Evolutionary conservation across 2,329 filamentous ascomycete genomes (phyloP).

Genomic region (Aspergillus glaucus): DNA sequence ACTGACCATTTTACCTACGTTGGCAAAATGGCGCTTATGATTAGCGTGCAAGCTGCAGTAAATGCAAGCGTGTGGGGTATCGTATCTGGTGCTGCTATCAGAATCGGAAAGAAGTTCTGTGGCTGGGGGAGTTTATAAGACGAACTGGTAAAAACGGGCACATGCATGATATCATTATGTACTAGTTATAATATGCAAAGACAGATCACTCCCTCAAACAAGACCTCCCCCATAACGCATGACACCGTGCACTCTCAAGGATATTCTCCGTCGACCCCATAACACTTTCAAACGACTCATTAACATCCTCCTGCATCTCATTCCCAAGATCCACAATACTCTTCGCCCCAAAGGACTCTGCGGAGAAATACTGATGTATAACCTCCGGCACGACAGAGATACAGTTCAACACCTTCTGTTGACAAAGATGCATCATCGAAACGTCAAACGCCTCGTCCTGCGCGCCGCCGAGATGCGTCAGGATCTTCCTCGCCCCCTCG

Average conservation of each 20-base stretch:
- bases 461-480: slow-evolving; percentile 21
- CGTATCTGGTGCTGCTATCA: slow-evolving; percentile 31
- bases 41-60: slow-evolving; percentile 31
- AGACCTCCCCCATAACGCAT: slow-evolving; percentile 22
- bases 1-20: slow-evolving; percentile 28
- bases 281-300: slow-evolving; percentile 18
- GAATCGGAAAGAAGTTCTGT: slow-evolving; percentile 35
- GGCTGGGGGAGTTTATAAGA: slow-evolving; percentile 31
- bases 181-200: slow-evolving; percentile 3
- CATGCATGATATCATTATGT: not conserved
- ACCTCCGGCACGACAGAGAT: slow-evolving; percentile 34
- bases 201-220: slow-evolving; percentile 13
- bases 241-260: slow-evolving; percentile 30
- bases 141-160: not conserved
- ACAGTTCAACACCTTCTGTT: slow-evolving; percentile 23
- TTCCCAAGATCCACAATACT: slow-evolving; percentile 19
- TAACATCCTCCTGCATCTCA: slow-evolving; percentile 10
- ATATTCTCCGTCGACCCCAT: slow-evolving; percentile 33
- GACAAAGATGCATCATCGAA: slow-evolving; percentile 25
- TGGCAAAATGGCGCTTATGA: slow-evolving; percentile 30
- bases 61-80: slow-evolving; percentile 34
- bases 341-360: slow-evolving; percentile 15
- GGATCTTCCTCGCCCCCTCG: slow-evolving; percentile 36
- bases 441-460: slow-evolving; percentile 32
- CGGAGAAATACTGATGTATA: slow-evolving; percentile 30